Evolutionary conservation across 2,329 filamentous ascomycete species (phyloP).

Genomic region (Periconia sp.): DNA sequence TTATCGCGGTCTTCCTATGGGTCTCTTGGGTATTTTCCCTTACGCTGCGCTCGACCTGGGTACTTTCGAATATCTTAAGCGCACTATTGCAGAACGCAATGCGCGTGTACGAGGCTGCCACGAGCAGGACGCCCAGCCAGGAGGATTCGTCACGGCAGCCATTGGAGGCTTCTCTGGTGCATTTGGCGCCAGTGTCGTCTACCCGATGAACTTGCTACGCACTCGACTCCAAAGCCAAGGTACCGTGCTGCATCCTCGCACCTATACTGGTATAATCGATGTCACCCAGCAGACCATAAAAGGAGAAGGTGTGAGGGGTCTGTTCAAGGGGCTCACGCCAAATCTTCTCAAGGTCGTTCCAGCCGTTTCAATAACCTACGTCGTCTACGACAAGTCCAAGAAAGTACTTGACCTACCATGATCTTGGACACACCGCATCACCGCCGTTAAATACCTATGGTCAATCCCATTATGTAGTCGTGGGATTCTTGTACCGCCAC

Average conservation of each 20-base stretch:
- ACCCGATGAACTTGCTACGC: slow-evolving; percentile 89
- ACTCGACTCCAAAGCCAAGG: slow-evolving; percentile 93
- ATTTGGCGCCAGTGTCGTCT: slow-evolving; percentile 89
- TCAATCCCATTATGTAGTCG: not conserved
- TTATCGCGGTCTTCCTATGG: slow-evolving; percentile 92
- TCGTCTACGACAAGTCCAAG: slow-evolving; percentile 47
- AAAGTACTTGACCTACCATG: slow-evolving; percentile 38
- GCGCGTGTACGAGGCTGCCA: slow-evolving; percentile 71
- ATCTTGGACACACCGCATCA: slow-evolving; percentile 2
- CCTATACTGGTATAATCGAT: slow-evolving; percentile 88
- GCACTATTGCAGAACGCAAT: slow-evolving; percentile 68
- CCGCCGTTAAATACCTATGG: not conserved
- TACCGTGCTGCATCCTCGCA: slow-evolving; percentile 84
- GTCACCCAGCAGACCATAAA: slow-evolving; percentile 81
- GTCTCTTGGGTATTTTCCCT: slow-evolving; percentile 93
- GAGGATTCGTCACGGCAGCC: slow-evolving; percentile 80
- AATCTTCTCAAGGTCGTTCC: slow-evolving; percentile 96
- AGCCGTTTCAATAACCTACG: slow-evolving; percentile 76
- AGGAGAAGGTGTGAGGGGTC: slow-evolving; percentile 78
- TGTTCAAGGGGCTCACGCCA: slow-evolving; percentile 94
- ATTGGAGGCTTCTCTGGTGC: slow-evolving; percentile 92
- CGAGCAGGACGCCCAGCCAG: slow-evolving; percentile 75
- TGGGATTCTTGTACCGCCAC: not conserved
- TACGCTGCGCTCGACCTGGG: slow-evolving; percentile 96
- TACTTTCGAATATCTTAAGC: slow-evolving; percentile 92